Evolutionary conservation across 2,329 filamentous ascomycete genomes (phyloP), one percentile per base, ranked within the genome.

Genomic region (Macrophomina pseudophaseolina): DNA sequence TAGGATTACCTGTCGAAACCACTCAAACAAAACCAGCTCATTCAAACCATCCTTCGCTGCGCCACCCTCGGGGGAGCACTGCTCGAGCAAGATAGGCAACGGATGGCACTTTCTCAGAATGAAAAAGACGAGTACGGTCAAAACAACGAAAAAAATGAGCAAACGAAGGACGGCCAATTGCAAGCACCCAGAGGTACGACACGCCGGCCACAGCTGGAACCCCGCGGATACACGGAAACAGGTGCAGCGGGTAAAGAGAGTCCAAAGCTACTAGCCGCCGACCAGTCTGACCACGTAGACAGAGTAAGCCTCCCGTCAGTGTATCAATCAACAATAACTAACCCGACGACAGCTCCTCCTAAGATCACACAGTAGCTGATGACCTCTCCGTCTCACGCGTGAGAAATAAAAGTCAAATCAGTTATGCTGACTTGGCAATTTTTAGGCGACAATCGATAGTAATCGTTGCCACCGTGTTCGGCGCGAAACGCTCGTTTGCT

Each of bases 41-140:
- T 98, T 74, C 94, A 98, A 81, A 97, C 94, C 0, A 98, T 99
- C 68, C 87, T 98, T 70, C 97, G 97, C 79, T 98, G 94, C 76
- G 94, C 93, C 12, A 97, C 95, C 4, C 88, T 98, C 40, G 93
- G 94, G 67, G 91, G 92, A 53, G 90, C 90, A 60, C 84, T 96
- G 64, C 85, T 94, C 63, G 92, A 95, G 77, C 91, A 93, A 79
- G 90, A 90, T 73, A 87, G 77, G 85, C 71, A 85, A 77, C 70
- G 84, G 56, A 71, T 72, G 58, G 28, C 56, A 18, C 32, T 64
- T 51, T 48, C 52, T 48, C 70, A 64, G 74, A 66, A 54, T 16
- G 58, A 66, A 40, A 63, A 67, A 14, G 72, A 12, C 72, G 67
- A 74, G 52, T 51, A 64, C 14, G 52, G 71, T 58, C 69, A 5